phyloP scores from a whole-genome alignment of 2,329 filamentous ascomycete species.

The Alternaria burnsii region DNA sequence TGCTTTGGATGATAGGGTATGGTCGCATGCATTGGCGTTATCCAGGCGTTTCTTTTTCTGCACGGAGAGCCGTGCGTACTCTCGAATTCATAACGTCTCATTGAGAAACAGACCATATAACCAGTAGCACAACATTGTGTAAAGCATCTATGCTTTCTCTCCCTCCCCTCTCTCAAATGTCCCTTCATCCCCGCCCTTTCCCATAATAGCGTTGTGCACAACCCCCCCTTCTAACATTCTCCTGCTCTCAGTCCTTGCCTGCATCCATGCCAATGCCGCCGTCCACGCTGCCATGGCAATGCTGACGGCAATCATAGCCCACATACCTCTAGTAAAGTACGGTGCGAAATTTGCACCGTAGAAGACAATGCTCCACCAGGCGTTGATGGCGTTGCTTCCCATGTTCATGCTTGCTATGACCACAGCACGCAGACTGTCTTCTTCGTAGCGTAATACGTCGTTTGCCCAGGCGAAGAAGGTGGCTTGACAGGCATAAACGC shows the following conservation, averaged over 20 bases:
- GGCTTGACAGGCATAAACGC: conserved; percentile 76
- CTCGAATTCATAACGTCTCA: background rate
- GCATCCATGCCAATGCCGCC: conserved; percentile 60
- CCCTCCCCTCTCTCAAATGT: background rate
- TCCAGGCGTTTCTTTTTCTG: conserved; percentile 1
- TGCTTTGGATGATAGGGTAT: conserved; percentile 2
- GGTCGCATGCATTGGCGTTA: conserved; percentile 7
- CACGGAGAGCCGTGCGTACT: background rate
- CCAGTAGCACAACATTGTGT: background rate
- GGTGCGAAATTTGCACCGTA: conserved; percentile 73
- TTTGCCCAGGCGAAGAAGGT: conserved; percentile 82
- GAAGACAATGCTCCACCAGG: conserved; percentile 78
- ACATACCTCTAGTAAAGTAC: conserved; percentile 74
- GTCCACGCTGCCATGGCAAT: conserved; percentile 70
- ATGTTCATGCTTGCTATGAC: conserved; percentile 76
- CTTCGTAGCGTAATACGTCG: conserved; percentile 71
- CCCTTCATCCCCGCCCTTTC: background rate
- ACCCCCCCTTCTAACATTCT: conserved; percentile 25
- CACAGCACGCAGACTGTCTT: conserved; percentile 69
- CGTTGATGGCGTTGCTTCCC: conserved; percentile 68
- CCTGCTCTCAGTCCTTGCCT: conserved; percentile 51
- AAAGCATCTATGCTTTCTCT: conserved; percentile 1
- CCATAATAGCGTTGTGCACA: background rate
- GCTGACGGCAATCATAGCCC: conserved; percentile 73
- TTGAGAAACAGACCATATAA: background rate